These are phyloP conservation scores for Blastocrithidia nonstop DNA, from an alignment of 208 protist species.

Conservation along the genomic window DNA sequence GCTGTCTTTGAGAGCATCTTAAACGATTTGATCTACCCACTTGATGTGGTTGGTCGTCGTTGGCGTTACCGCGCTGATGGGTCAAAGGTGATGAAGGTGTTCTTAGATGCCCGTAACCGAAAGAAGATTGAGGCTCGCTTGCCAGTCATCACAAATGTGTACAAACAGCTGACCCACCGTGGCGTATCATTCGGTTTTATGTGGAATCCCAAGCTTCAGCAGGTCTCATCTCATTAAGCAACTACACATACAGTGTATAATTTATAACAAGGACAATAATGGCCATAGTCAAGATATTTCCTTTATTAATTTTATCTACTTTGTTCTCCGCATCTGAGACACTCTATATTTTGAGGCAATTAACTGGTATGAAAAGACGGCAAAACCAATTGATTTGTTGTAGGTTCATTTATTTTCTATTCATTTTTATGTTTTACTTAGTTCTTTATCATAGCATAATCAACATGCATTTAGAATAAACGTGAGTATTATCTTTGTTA, in stretches of 20 bases:
- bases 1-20: conserved; percentile 97
- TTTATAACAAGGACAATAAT: neutral
- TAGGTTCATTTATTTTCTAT: no score
- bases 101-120: conserved; percentile 77
- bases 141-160: conserved; percentile 91
- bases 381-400: no score
- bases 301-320: neutral
- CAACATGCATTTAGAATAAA: no score
- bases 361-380: no score
- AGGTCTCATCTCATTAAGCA: conserved; percentile 64
- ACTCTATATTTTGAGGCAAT: no score
- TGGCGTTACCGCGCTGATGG: conserved; percentile 93
- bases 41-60: conserved; percentile 96
- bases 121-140: conserved; percentile 87
- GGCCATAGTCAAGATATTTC: neutral
- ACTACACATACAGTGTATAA: neutral
- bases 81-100: conserved; percentile 93
- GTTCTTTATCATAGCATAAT: no score
- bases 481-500: no score
- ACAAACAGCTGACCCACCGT: conserved; percentile 97
- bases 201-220: conserved; percentile 87
- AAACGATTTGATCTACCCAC: conserved; percentile 96
- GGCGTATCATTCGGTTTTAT: conserved; percentile 94
- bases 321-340: no score
- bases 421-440: no score